phyloP scores from a whole-genome alignment of 768 basidiomycete species.

The Coprinellus aureogranulatus region DNA sequence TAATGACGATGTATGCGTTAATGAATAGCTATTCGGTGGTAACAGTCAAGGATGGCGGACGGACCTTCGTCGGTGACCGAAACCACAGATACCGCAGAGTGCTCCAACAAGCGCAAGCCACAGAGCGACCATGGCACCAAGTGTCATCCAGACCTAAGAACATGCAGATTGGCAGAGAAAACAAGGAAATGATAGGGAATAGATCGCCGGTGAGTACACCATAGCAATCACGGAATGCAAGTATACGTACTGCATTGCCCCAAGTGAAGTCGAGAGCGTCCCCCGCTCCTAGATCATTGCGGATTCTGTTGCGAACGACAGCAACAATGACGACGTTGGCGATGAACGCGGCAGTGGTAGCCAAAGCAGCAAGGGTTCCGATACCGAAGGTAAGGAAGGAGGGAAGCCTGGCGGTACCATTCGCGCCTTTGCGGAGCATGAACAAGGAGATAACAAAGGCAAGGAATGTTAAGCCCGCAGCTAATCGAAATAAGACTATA shows the following conservation, averaged over 20 bases:
- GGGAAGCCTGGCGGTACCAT: slow-evolving; percentile 34
- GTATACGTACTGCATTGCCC: slow-evolving; percentile 46
- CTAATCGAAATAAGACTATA: slow-evolving; percentile 26
- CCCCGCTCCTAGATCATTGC: slow-evolving; percentile 33
- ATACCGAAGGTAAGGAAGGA: slow-evolving; percentile 37
- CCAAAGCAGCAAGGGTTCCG: slow-evolving; percentile 38
- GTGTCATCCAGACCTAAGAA: slow-evolving; percentile 58
- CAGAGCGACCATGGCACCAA: slow-evolving; percentile 46
- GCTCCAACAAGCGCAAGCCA: slow-evolving; percentile 43
- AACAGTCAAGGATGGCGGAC: slow-evolving; percentile 9
- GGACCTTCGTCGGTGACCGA: slow-evolving; percentile 18
- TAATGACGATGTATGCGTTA: slow-evolving; percentile 6
- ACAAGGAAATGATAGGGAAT: slow-evolving; percentile 3
- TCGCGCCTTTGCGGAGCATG: slow-evolving; percentile 38
- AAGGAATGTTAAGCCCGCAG: slow-evolving; percentile 49
- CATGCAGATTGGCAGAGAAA: too few relatives aligned
- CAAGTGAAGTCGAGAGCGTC: slow-evolving; percentile 40
- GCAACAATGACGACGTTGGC: slow-evolving; percentile 52
- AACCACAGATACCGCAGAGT: slow-evolving; percentile 22
- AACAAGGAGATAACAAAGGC: slow-evolving; percentile 48
- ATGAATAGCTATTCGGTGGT: too few relatives aligned
- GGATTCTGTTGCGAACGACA: slow-evolving; percentile 40
- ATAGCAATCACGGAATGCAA: neutral
- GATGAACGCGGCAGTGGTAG: slow-evolving; percentile 51
- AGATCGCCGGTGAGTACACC: neutral